These are phyloP conservation scores for Nannizziopsis barbatae DNA, from an alignment of 2,329 filamentous ascomycete species.

Conservation along the genomic window DNA sequence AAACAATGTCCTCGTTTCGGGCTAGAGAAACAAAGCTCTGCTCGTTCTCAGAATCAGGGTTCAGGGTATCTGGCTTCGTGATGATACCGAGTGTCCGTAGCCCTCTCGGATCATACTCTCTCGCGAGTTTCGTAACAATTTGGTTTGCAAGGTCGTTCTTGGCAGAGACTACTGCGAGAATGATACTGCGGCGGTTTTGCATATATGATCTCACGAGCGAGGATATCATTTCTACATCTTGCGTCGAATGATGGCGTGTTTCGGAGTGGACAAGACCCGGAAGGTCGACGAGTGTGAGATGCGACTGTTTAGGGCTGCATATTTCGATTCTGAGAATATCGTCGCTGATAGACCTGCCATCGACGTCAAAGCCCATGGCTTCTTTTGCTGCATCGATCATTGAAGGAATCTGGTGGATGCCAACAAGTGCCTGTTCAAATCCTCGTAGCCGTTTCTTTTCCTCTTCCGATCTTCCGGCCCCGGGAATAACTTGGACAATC, in stretches of 20 bases:
- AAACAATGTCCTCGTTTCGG: slow-evolving; percentile 19
- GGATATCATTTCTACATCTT: slow-evolving; percentile 16
- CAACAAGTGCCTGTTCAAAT: slow-evolving; percentile 12
- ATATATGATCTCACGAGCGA: slow-evolving; percentile 40
- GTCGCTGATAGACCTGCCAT: slow-evolving; percentile 6
- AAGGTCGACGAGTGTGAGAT: slow-evolving; percentile 15
- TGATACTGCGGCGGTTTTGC: slow-evolving; percentile 46
- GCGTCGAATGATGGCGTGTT: slow-evolving; percentile 12
- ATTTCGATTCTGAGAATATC: slow-evolving; percentile 13
- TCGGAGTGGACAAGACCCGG: slow-evolving; percentile 13
- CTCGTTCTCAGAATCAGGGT: slow-evolving; percentile 21
- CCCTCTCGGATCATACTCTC: slow-evolving; percentile 19
- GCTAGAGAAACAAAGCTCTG: slow-evolving; percentile 18
- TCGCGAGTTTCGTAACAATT: slow-evolving; percentile 35
- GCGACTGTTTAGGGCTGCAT: slow-evolving; percentile 10
- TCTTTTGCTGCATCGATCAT: slow-evolving; percentile 11
- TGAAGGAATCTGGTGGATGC: slow-evolving; percentile 5
- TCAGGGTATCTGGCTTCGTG: slow-evolving; percentile 26
- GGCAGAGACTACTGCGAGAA: slow-evolving; percentile 45
- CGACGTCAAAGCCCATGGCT: slow-evolving; percentile 13
- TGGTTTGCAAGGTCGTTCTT: slow-evolving; percentile 47
- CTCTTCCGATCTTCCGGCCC: slow-evolving; percentile 8
- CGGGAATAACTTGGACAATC: slow-evolving; percentile 18
- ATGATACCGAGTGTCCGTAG: slow-evolving; percentile 25
- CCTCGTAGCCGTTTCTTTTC: slow-evolving; percentile 15